These are phyloP conservation scores for Verticillium klebahnii DNA, from an alignment of 2,329 filamentous ascomycete species.

Conservation along the genomic window DNA sequence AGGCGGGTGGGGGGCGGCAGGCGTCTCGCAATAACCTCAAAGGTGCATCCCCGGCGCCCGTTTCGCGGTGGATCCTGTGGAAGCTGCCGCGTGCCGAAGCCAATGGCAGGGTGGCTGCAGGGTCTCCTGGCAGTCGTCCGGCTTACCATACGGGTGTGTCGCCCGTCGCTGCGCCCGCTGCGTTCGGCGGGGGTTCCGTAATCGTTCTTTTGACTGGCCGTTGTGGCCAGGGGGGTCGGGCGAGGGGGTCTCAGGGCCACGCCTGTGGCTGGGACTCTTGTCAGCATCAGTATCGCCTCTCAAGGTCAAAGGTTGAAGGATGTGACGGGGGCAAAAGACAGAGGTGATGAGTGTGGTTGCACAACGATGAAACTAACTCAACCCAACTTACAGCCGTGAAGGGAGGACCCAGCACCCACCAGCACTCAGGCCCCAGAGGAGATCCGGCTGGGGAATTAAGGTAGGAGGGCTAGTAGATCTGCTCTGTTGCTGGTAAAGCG, in stretches of 20 bases:
- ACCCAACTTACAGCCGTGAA: neutral
- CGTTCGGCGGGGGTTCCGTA: neutral
- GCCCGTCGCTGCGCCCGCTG: neutral
- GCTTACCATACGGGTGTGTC: neutral
- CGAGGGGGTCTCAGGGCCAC: neutral
- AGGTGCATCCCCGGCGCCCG: neutral
- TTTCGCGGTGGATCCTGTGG: neutral
- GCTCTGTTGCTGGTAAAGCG: neutral
- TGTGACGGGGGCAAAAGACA: neutral
- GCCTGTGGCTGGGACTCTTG: neutral
- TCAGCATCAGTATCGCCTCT: neutral
- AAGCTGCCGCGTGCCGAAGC: neutral
- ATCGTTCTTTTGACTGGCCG: neutral
- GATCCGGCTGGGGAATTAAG: neutral
- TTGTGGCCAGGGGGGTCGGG: neutral
- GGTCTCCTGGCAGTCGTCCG: neutral
- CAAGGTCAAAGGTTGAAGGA: neutral
- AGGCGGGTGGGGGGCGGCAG: neutral
- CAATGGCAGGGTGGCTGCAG: neutral
- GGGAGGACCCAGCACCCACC: neutral
- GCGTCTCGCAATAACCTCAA: neutral
- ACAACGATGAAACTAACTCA: neutral
- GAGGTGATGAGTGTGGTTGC: neutral
- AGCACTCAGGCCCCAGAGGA: no score
- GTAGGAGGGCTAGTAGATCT: neutral